Base-by-base conservation (phyloP, 805 yeast genomes). In the Saccharomycopsis capsularis region DNA sequence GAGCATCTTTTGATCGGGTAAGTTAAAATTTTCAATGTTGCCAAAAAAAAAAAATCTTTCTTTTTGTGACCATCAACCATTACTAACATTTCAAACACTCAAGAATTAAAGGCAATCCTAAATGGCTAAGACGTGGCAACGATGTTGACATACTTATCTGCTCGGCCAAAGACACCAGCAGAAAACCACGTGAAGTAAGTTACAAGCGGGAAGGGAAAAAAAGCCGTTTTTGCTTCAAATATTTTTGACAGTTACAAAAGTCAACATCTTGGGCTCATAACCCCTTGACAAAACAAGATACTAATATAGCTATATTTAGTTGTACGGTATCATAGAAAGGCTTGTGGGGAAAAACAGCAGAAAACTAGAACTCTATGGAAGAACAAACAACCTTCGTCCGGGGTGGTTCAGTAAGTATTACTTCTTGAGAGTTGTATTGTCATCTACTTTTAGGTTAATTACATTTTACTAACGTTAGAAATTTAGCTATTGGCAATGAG, bases 361-460 rank as follows among this genome's bases (percentile, higher is more conserved):
- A 25, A 90, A 91, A 60, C 68, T 91, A 27, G 97, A 91, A 63
- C 78, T 91, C 1, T 90, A 90, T 66, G 97, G 97, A 3, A 74
- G 95, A 49, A 84, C 81, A 55, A 91, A 86, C 59, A 90, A 91
- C 59, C 71, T 83, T 1, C 73, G 96, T 34, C 85, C 88, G 0
- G 96, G 96, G 0, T 91, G 98, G 97, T 67, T 90, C 46, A 86
- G 73, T 56, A 69, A 54, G 71, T 63, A 44, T 22, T n/a, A 16
- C 15, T 30, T 27, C 19, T 37, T 19, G 39, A 18, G 35, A 22
- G 16, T 43, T 51, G 52, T 50, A 50, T 46, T 53, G 21, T n/a
- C 7, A 27, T 23, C 4, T 18, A 16, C 44, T 29, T 32, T 34
- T 40, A 36, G 35, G n/a, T 5, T 24, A 36, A 18, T 35, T 51